A percentile compares a stretch with the other conserved stretches of the same genome.
Evolutionary conservation across 1,139 yeast genomes (phyloP).

Genomic region (Blastobotrys petasosporus): DNA sequence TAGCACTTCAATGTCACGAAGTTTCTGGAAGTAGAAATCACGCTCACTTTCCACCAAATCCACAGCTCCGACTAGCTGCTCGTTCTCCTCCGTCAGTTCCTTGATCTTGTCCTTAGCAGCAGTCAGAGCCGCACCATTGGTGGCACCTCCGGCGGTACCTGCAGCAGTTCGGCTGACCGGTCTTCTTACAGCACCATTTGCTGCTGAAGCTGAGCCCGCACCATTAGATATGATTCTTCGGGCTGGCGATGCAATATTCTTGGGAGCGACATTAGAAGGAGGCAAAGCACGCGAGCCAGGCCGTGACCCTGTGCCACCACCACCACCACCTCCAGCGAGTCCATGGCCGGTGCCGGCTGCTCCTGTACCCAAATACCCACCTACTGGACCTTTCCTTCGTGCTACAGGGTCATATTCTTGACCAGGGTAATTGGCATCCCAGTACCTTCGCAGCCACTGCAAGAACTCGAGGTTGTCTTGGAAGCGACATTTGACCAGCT

Average conservation of each 20-base stretch:
- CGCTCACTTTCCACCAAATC: conserved; percentile 53
- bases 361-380: background rate
- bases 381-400: conserved; percentile 39
- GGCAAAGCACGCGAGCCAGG: conserved; percentile 11
- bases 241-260: background rate
- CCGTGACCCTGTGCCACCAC: conserved; percentile 9
- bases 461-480: conserved; percentile 92
- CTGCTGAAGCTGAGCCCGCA: conserved; percentile 3
- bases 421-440: conserved; percentile 73
- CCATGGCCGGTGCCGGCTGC: background rate
- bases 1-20: conserved; percentile 80
- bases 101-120: conserved; percentile 24
- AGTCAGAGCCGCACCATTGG: conserved; percentile 11
- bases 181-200: conserved; percentile 6
- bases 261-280: background rate
- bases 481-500: conserved; percentile 75
- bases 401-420: conserved; percentile 61
- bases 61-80: conserved; percentile 45
- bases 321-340: conserved; percentile 18
- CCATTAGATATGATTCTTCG: background rate
- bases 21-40: conserved; percentile 81
- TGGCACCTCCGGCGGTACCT: conserved; percentile 11
- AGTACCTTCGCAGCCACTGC: conserved; percentile 83
- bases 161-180: conserved; percentile 9
- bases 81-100: conserved; percentile 40